Conservation (phyloP, 2,329 filamentous ascomycete genomes). For the Colletotrichum sp. region DNA sequence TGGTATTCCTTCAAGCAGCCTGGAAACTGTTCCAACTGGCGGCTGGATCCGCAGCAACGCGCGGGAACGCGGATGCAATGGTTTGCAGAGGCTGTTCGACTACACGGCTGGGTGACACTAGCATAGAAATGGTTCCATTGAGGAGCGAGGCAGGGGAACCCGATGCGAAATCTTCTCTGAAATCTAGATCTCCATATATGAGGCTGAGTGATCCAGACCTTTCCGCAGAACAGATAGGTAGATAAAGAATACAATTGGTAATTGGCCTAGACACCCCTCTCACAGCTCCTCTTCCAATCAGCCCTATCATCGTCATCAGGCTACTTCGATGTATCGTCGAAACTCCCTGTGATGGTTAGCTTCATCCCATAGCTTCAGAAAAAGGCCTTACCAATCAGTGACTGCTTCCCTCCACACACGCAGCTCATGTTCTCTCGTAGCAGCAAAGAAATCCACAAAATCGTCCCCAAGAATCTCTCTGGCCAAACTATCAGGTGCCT, state of each 20-base stretch:
- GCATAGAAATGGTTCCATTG: not conserved
- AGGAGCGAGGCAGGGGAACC: not conserved
- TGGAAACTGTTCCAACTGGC: not conserved
- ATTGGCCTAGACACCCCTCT: not conserved
- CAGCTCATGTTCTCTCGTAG: constrained; percentile 75
- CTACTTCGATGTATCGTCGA: not conserved
- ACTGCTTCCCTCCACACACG: constrained; percentile 78
- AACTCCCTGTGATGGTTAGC: not conserved
- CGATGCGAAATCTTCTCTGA: not conserved
- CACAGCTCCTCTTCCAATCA: not conserved
- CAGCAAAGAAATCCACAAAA: constrained; percentile 77
- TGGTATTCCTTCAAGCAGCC: not conserved
- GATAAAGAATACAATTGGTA: not conserved
- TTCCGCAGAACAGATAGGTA: not conserved
- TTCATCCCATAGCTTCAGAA: not conserved
- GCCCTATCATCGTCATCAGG: not conserved
- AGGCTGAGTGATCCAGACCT: not conserved
- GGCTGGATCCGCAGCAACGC: not conserved
- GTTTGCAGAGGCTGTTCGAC: not conserved
- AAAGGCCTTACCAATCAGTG: constrained; percentile 69
- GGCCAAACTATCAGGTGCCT: not conserved
- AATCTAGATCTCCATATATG: not conserved
- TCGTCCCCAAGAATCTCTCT: constrained; percentile 32
- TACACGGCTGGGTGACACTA: not conserved
- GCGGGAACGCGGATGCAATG: not conserved